Base-by-base conservation (phyloP, 257 asterid genomes). In the Nicotiana paniculata region DNA sequence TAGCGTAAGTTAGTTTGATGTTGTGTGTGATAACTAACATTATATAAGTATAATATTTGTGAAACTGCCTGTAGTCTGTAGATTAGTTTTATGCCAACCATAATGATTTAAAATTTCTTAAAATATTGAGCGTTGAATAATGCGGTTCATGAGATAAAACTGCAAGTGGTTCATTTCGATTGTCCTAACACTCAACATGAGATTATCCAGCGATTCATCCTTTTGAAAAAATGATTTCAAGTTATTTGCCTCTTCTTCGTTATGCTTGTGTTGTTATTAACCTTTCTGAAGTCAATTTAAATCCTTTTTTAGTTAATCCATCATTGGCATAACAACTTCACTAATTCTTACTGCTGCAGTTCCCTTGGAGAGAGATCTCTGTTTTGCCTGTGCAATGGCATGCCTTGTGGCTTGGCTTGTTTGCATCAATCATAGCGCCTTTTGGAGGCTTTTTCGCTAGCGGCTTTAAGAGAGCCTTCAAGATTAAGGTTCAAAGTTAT, bases 361-460 rank as follows among this genome's bases (percentile, higher is more conserved):
- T 92, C 37, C 93, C 96, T 13, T 90, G 95, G 93, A 90, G 84
- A 85, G 93, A 90, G 89, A 79, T 91, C 81, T 85, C 89, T 30
- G 80, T 91, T 83, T 79, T 89, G 83, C 96, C 98, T 13, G 97
- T 94, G 57, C 97, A 94, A 86, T 92, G 93, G 97, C 98, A 94
- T 86, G 95, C 97, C 10, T 28, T 92, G 75, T 84, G 88, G 65
- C 93, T 94, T 83, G 97, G 97, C 58, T 89, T 94, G 66, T 96
- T 96, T 90, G 93, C 99, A 54, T 96, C 99, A 59, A 91, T 96
- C 77, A 94, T 96, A 77, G 99, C 98, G 77, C 99, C 99, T 79
- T 96, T 96, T 85, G 99, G 99, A 81, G 99, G 99, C 78, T 96
- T 96, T 84, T 96, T 96, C 11, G 99, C 99, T 46, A 96, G 99